Conservation (phyloP, 2,329 filamentous ascomycete species). For the Chaetomium strumarium region DNA sequence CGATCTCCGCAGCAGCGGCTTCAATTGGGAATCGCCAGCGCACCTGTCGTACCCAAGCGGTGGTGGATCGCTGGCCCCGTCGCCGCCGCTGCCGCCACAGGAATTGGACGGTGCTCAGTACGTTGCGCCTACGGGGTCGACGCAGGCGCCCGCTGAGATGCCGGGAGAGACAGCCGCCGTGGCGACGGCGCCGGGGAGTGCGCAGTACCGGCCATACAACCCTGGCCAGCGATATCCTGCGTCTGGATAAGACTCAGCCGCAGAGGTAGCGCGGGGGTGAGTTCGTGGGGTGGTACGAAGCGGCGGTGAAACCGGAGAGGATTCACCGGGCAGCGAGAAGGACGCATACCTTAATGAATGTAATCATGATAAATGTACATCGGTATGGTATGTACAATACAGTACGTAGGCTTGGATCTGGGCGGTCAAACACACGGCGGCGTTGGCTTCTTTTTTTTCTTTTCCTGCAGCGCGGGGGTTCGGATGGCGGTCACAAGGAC, state of each 20-base stretch:
- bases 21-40: conserved; percentile 27
- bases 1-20: conserved; percentile 17
- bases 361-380: conserved; percentile 1
- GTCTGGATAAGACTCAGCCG: background rate
- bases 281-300: background rate
- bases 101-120: conserved; percentile 18
- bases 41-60: conserved; percentile 16
- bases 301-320: conserved; percentile 2
- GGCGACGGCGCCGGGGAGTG: background rate
- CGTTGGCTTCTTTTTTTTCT: background rate
- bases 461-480: conserved; percentile 5
- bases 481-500: conserved; percentile 7
- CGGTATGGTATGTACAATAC: background rate
- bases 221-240: background rate
- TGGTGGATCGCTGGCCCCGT: conserved; percentile 3
- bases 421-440: conserved; percentile 4
- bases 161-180: conserved; percentile 18
- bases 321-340: background rate
- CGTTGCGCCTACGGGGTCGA: background rate
- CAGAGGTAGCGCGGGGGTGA: background rate
- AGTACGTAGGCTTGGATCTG: background rate
- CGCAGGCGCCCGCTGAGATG: conserved; percentile 25
- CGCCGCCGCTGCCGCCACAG: conserved; percentile 13
- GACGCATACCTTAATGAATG: background rate
- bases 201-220: conserved; percentile 2